Percentiles rank a stretch among this genome's conserved stretches.
phyloP scores from a whole-genome alignment of 2,329 filamentous ascomycete genomes.

The Cercospora citrullina region DNA sequence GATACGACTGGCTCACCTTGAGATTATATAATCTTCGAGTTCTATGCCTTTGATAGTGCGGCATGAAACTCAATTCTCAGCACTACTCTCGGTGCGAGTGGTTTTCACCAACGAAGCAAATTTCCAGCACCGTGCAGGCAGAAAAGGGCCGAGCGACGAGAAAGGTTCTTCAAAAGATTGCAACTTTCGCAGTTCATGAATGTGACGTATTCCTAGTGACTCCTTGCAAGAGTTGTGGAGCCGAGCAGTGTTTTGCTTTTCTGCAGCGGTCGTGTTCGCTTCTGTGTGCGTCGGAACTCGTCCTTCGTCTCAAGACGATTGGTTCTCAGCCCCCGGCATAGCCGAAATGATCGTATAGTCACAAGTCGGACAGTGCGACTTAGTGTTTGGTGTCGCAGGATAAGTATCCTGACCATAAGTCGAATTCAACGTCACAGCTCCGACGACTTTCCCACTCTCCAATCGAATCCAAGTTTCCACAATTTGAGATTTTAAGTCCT shows the following conservation, averaged over 20 bases:
- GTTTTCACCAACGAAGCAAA: background rate
- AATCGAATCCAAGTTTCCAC: constrained; percentile 39
- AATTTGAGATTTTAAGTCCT: constrained; percentile 18
- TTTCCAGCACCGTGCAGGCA: background rate
- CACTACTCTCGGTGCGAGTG: background rate
- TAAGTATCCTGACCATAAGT: constrained; percentile 37
- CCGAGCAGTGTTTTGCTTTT: background rate
- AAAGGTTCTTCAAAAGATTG: no score
- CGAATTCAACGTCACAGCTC: constrained; percentile 34
- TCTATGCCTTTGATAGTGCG: background rate
- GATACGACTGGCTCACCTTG: background rate
- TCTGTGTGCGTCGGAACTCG: no score
- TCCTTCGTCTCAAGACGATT: background rate
- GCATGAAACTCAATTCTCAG: background rate
- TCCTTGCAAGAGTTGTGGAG: background rate
- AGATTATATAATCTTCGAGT: background rate
- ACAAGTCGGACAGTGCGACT: constrained; percentile 28
- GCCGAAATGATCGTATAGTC: constrained; percentile 21
- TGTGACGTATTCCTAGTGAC: background rate
- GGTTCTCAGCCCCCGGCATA: constrained; percentile 24
- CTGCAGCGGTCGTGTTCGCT: no score
- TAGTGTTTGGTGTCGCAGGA: constrained; percentile 30
- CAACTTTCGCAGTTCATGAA: background rate
- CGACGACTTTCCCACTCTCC: constrained; percentile 35
- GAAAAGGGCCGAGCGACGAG: background rate